Conservation (phyloP, 495 filamentous ascomycete species). For the Xylaria castorea region DNA sequence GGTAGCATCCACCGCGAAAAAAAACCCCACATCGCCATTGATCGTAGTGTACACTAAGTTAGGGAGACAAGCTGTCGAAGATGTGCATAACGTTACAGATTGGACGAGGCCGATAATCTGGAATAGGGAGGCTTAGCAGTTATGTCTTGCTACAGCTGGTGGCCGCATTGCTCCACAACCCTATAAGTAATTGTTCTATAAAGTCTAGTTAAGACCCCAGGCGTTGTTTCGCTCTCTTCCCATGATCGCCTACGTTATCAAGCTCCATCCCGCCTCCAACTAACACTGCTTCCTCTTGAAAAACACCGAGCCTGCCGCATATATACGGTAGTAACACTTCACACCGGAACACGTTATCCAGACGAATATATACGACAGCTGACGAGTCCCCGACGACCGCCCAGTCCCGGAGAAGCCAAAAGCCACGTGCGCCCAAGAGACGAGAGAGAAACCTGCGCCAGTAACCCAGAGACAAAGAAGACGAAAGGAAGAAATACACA, state of each 20-base stretch:
- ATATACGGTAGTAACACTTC: neutral
- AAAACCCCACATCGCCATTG: neutral
- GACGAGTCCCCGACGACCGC: neutral
- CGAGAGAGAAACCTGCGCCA: neutral
- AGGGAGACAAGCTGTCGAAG: constrained; percentile 13
- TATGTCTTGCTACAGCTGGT: neutral
- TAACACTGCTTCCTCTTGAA: neutral
- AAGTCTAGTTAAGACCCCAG: neutral
- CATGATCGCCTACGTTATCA: neutral
- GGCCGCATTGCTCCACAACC: constrained; percentile 1
- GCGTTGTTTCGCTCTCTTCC: neutral
- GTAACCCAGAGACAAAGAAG: neutral
- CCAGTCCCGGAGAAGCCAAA: neutral
- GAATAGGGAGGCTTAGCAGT: neutral
- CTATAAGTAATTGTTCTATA: constrained; percentile 5
- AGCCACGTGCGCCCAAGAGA: neutral
- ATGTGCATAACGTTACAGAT: constrained; percentile 16
- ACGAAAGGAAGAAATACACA: neutral
- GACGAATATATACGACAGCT: neutral
- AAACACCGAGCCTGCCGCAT: neutral
- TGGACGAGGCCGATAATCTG: neutral
- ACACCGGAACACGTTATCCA: neutral
- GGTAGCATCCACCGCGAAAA: neutral
- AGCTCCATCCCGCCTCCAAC: neutral
- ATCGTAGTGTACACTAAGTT: neutral